Conservation (phyloP, 1,139 yeast genomes). For the Suhomyces wounanorum region DNA sequence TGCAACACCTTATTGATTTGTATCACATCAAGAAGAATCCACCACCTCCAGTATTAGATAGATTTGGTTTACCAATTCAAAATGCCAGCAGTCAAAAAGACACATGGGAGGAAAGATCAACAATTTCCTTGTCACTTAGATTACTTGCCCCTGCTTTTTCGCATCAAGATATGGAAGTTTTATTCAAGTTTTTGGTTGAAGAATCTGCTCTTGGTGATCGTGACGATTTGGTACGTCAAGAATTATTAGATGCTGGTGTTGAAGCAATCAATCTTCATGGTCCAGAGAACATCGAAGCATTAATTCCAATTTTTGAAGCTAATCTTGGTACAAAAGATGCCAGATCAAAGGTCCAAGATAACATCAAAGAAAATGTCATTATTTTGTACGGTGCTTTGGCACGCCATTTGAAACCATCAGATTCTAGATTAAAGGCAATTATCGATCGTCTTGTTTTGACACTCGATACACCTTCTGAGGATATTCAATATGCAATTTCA, state of each 20-base stretch:
- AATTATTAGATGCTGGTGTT: conserved; percentile 87
- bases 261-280: conserved; percentile 70
- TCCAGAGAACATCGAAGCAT: conserved; percentile 58
- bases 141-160: conserved; percentile 55
- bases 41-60: conserved; percentile 74
- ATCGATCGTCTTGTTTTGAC: conserved; percentile 72
- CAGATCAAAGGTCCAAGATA: conserved; percentile 55
- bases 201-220: conserved; percentile 73
- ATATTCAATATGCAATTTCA: conserved; percentile 84
- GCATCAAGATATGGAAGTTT: conserved; percentile 41
- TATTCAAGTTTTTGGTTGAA: conserved; percentile 61
- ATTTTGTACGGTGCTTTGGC: conserved; percentile 88
- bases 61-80: conserved; percentile 74
- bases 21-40: conserved; percentile 69
- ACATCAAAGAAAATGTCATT: conserved; percentile 76
- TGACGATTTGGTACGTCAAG: conserved; percentile 72
- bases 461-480: conserved; percentile 83
- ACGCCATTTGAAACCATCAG: conserved; percentile 68
- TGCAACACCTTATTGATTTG: conserved; percentile 51
- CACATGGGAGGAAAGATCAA: conserved; percentile 82
- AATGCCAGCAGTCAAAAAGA: conserved; percentile 63
- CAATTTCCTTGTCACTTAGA: conserved; percentile 70
- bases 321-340: conserved; percentile 51
- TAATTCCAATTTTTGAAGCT: conserved; percentile 77
- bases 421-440: conserved; percentile 63